A percentile compares a stretch with the other conserved stretches of the same genome.
These are phyloP conservation scores for Phytophthora ramorum DNA, from an alignment of 352 stramenopile genomes.

Conservation along the genomic window DNA sequence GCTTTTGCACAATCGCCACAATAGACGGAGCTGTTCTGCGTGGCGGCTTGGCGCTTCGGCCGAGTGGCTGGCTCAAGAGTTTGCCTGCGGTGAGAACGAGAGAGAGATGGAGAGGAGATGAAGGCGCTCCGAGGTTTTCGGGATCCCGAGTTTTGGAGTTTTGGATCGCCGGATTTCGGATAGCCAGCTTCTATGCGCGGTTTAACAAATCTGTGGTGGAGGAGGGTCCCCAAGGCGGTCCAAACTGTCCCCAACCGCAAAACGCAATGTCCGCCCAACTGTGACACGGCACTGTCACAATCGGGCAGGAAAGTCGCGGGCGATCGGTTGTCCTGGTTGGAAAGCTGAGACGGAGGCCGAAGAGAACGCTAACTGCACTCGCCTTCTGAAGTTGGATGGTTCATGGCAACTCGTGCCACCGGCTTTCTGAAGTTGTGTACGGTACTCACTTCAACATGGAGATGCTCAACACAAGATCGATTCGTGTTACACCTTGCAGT, in stretches of 20 bases:
- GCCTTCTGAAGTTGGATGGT: not conserved
- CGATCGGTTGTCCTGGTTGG: not conserved
- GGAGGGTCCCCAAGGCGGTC: conserved; percentile 21
- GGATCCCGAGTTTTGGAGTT: not conserved
- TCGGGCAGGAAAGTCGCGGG: conserved; percentile 5
- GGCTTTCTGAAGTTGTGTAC: conserved; percentile 24
- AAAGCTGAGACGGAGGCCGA: not conserved
- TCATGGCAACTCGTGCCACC: not conserved
- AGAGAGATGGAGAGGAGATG: not conserved
- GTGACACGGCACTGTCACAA: conserved; percentile 32
- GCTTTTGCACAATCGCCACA: conserved; percentile 30
- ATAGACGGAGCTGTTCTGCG: conserved; percentile 28
- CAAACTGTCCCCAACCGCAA: conserved; percentile 29
- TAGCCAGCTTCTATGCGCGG: conserved; percentile 23
- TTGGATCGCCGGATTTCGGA: conserved; percentile 16
- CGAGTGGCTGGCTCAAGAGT: not conserved
- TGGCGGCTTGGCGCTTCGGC: not conserved
- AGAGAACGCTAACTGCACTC: not conserved
- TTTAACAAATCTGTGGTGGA: conserved; percentile 34
- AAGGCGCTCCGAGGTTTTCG: not conserved
- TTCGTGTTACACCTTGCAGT: no score
- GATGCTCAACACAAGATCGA: conserved; percentile 6
- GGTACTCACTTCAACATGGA: conserved; percentile 15
- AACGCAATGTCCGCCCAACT: conserved; percentile 32
- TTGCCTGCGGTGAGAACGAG: not conserved